Evolutionary conservation across 176 grass and related monocot species (phyloP), one percentile per base, ranked within the genome.

Genomic region (Rhynchospora tenuis): DNA sequence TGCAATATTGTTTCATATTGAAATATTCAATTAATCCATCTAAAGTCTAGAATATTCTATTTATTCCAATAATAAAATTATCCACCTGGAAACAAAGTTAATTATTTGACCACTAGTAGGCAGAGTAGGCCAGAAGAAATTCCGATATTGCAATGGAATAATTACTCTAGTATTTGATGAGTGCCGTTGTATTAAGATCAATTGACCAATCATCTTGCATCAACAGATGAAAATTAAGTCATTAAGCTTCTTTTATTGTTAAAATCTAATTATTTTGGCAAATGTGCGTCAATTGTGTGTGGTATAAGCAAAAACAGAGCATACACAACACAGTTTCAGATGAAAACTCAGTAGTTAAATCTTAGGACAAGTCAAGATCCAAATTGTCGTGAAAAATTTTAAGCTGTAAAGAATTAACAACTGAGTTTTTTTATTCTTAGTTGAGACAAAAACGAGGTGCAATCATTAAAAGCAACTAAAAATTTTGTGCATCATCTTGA

Each of bases 81-180:
- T 3, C 2, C n/a, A 2, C 59, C 9, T 2, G 59, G 7, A 0
- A 61, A 61, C 23, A n/a, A 61, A 22, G 59, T 61, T 61, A 19
- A 24, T 61, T 61, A 19, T 61, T 61, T 61, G n/a, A 61, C 59
- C 59, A 61, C 3, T 61, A 61, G 20, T 22, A 61, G 9, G 59
- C 9, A 8, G 9, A 26, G 10, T 23, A 9, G 2, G 24, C 1
- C 10, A 22, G 48, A 20, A 7, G 59, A 8, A 61, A 61, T 61
- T 61, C 19, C 20, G n/a, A 61, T 26, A 61, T 51, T 51, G 48
- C 48, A 51, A 61, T 22, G 45, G 44, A 74, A 74, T 52, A 26
- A 51, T 74, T 74, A 24, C n/a, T 51, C 44, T 16, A 74, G 71
- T 28, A 51, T 74, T 73, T 74, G 71, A 52, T 52, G 45, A 74